A percentile compares a stretch with the other conserved stretches of the same genome.
phyloP scores from a whole-genome alignment of 2,329 filamentous ascomycete species.

The Pyricularia grisea region DNA sequence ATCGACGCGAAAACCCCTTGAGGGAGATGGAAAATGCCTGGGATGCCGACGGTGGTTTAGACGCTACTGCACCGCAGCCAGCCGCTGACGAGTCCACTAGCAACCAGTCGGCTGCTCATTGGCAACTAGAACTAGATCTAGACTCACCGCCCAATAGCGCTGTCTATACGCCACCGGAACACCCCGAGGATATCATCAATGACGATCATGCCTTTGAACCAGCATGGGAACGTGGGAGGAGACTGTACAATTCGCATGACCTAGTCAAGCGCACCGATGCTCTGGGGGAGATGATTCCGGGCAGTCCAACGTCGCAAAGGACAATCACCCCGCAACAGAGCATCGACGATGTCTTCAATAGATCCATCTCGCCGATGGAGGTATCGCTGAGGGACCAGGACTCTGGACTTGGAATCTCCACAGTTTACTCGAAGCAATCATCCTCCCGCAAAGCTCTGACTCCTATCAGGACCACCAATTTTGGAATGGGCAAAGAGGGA shows the following conservation, averaged over 20 bases:
- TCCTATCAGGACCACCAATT: neutral
- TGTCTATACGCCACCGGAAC: neutral
- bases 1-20: neutral
- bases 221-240: neutral
- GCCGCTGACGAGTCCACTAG: neutral
- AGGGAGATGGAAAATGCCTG: neutral
- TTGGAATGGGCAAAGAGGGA: neutral
- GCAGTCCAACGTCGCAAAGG: neutral
- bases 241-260: neutral
- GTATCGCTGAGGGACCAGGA: neutral
- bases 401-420: neutral
- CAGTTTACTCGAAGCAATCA: neutral
- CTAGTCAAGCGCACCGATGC: neutral
- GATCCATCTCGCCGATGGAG: neutral
- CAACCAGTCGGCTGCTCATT: neutral
- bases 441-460: neutral
- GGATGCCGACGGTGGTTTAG: neutral
- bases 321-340: constrained; percentile 1
- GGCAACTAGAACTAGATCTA: neutral
- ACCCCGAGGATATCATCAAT: neutral
- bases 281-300: neutral
- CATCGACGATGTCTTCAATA: neutral
- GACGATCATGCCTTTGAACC: neutral
- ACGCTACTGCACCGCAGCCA: neutral
- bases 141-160: neutral